Conservation (phyloP, 495 filamentous ascomycete genomes). For the Talaromyces adpressus region DNA sequence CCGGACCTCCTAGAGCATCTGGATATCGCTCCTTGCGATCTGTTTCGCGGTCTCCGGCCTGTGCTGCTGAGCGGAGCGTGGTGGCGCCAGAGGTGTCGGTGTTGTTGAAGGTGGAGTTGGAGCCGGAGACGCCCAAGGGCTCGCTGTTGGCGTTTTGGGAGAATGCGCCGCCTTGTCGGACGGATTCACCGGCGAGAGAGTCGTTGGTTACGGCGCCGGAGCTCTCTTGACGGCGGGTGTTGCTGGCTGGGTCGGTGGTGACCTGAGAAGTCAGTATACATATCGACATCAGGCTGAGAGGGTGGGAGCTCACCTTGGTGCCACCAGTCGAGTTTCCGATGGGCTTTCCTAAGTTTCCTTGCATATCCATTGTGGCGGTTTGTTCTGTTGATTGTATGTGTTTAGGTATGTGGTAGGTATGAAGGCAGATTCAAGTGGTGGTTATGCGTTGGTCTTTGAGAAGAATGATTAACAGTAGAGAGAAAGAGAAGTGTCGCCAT, state of each 20-base stretch:
- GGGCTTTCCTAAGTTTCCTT: conserved; percentile 28
- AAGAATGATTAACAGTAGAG: neutral
- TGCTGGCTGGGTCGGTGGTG: conserved; percentile 42
- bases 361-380: conserved; percentile 37
- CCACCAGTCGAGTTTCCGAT: conserved; percentile 27
- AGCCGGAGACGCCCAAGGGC: conserved; percentile 38
- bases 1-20: conserved; percentile 42
- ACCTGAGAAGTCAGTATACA: conserved; percentile 15
- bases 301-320: conserved; percentile 30
- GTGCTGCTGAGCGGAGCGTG: conserved; percentile 41
- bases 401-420: neutral
- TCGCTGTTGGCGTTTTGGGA: conserved; percentile 42
- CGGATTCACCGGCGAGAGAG: conserved; percentile 60
- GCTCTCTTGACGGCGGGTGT: conserved; percentile 41
- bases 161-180: conserved; percentile 44
- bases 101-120: conserved; percentile 47
- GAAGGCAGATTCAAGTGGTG: neutral
- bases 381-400: neutral
- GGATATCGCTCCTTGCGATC: conserved; percentile 41
- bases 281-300: neutral
- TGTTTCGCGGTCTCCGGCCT: conserved; percentile 39
- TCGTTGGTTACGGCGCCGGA: conserved; percentile 52
- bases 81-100: conserved; percentile 47
- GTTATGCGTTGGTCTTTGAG: neutral
- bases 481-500: neutral